phyloP scores from a whole-genome alignment of 495 filamentous ascomycete species.

The Neurospora sp. region DNA sequence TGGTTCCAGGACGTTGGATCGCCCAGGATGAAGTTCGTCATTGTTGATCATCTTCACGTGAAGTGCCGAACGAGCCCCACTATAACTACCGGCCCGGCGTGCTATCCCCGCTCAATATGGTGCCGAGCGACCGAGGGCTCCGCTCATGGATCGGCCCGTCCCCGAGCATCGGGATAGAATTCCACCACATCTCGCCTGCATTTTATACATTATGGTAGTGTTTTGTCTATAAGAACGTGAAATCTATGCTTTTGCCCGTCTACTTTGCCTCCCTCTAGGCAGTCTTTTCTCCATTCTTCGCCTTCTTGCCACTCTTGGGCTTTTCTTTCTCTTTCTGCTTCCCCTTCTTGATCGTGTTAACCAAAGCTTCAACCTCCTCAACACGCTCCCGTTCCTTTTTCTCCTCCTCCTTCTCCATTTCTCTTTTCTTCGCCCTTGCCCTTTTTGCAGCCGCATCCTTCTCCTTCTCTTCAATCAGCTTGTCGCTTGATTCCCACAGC shows the following conservation, averaged over 20 bases:
- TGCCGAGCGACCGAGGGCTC: background rate
- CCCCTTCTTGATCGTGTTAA: constrained; percentile 29
- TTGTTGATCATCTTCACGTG: constrained; percentile 14
- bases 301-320: constrained; percentile 12
- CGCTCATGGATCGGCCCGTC: background rate
- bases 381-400: constrained; percentile 29
- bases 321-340: constrained; percentile 27
- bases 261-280: constrained; percentile 5
- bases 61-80: constrained; percentile 12
- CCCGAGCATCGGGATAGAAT: background rate
- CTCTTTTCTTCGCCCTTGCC: constrained; percentile 42
- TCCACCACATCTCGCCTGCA: background rate
- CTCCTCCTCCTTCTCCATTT: constrained; percentile 32
- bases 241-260: background rate
- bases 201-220: background rate
- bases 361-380: constrained; percentile 34
- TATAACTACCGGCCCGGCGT: constrained; percentile 2
- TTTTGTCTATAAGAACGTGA: background rate
- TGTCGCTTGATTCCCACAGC: constrained; percentile 83
- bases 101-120: constrained; percentile 1
- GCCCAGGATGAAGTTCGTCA: constrained; percentile 1
- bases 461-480: constrained; percentile 71
- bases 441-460: constrained; percentile 75
- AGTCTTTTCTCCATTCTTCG: constrained; percentile 9
- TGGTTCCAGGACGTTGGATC: background rate